phyloP scores from a whole-genome alignment of 805 yeast species.

The Saccharomycopsis sp. region DNA sequence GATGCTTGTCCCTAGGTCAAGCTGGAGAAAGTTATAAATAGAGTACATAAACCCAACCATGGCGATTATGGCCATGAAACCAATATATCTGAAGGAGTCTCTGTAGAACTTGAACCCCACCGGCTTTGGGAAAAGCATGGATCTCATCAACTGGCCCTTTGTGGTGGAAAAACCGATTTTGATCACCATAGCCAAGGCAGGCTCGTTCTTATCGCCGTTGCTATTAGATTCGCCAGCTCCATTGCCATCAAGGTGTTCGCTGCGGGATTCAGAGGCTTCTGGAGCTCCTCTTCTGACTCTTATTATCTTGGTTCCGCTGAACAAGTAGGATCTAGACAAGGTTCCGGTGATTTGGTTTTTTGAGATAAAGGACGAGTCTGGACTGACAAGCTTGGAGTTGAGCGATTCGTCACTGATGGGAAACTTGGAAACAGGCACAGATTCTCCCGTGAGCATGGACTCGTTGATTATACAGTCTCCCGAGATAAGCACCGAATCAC shows the following conservation, averaged over 20 bases:
- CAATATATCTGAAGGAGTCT: constrained; percentile 94
- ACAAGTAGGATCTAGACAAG: constrained; percentile 71
- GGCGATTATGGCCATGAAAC: constrained; percentile 87
- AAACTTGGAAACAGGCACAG: constrained; percentile 87
- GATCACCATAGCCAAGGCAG: constrained; percentile 81
- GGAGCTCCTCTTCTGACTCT: constrained; percentile 60
- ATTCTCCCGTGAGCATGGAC: constrained; percentile 96
- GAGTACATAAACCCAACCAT: constrained; percentile 76
- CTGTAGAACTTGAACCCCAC: constrained; percentile 86
- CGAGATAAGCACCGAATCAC: constrained; percentile 78
- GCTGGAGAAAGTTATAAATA: constrained; percentile 69
- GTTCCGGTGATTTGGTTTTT: constrained; percentile 50
- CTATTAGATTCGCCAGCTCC: not conserved
- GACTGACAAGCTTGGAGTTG: constrained; percentile 47
- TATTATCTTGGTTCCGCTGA: constrained; percentile 83
- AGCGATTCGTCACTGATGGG: constrained; percentile 61
- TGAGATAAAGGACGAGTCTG: constrained; percentile 27
- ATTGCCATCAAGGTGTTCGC: constrained; percentile 5
- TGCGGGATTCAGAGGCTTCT: constrained; percentile 20
- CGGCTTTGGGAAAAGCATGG: constrained; percentile 96
- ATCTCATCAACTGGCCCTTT: constrained; percentile 86
- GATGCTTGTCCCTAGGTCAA: constrained; percentile 61
- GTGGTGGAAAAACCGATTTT: constrained; percentile 94
- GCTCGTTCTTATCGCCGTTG: constrained; percentile 41
- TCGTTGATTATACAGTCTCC: constrained; percentile 98